Conservation (phyloP, 768 basidiomycete species). For the Boletus fagicola region DNA sequence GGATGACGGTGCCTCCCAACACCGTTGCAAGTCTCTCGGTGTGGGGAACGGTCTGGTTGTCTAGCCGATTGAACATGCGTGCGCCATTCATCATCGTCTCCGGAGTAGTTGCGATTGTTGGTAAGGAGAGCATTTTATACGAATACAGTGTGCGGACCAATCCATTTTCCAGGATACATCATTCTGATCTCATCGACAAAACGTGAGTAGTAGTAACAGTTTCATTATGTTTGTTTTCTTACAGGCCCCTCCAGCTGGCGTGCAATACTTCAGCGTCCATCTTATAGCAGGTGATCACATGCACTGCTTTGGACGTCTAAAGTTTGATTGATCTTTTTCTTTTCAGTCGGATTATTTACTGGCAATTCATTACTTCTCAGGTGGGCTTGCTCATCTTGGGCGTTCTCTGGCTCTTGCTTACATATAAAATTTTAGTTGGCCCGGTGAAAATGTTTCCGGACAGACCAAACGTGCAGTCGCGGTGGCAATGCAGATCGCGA, state of each 20-base stretch:
- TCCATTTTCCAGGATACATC: conserved; percentile 47
- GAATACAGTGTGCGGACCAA: background rate
- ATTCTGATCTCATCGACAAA: conserved; percentile 48
- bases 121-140: conserved; percentile 27
- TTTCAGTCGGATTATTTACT: conserved; percentile 50
- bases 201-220: conserved; percentile 30
- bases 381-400: conserved; percentile 26
- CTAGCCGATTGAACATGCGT: conserved; percentile 43
- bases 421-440: conserved; percentile 39
- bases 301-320: background rate
- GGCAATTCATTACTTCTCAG: conserved; percentile 57
- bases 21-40: conserved; percentile 49
- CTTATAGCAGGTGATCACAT: conserved; percentile 39
- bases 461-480: conserved; percentile 66
- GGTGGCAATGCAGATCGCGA: conserved; percentile 61
- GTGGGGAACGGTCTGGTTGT: conserved; percentile 49
- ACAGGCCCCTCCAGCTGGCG: conserved; percentile 37
- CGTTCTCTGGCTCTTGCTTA: background rate
- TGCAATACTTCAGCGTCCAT: conserved; percentile 58
- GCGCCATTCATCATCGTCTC: conserved; percentile 54
- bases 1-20: conserved; percentile 60
- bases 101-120: conserved; percentile 50
- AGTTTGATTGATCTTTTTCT: background rate
- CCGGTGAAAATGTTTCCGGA: conserved; percentile 64
- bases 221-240: background rate